phyloP scores from a whole-genome alignment of 208 protist genomes.

The Leishmania braziliensis region DNA sequence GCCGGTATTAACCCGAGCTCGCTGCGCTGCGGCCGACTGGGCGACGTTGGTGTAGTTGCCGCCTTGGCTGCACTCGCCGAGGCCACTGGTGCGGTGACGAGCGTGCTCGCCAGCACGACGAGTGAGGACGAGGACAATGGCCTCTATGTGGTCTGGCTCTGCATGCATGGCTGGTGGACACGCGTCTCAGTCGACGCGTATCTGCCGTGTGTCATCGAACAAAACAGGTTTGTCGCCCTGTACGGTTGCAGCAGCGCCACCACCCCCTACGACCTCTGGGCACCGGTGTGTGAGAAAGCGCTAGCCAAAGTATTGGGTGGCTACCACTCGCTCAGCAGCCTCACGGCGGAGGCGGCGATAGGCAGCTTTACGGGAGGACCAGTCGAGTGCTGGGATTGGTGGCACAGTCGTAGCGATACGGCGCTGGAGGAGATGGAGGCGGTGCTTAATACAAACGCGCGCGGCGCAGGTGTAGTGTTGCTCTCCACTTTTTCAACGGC shows the following conservation, averaged over 20 bases:
- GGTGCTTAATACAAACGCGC: slow-evolving; percentile 44
- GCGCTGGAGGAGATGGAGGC: slow-evolving; percentile 61
- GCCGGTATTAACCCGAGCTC: slow-evolving; percentile 41
- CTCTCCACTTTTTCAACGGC: slow-evolving; percentile 36
- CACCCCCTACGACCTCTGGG: slow-evolving; percentile 62
- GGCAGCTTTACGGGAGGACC: slow-evolving; percentile 68
- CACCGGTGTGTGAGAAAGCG: slow-evolving; percentile 75
- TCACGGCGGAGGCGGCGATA: slow-evolving; percentile 36
- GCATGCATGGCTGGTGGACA: slow-evolving; percentile 55
- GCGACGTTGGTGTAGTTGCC: slow-evolving; percentile 54
- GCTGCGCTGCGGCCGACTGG: slow-evolving; percentile 36
- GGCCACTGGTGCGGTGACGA: slow-evolving; percentile 47
- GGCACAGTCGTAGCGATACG: slow-evolving; percentile 24
- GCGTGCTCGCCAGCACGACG: slow-evolving; percentile 53
- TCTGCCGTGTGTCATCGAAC: slow-evolving; percentile 52
- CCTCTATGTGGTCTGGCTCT: slow-evolving; percentile 56
- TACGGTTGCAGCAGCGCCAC: slow-evolving; percentile 42
- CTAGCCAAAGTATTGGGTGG: slow-evolving; percentile 67
- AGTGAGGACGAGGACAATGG: slow-evolving; percentile 42
- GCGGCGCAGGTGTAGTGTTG: slow-evolving; percentile 54
- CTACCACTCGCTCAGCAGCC: slow-evolving; percentile 40
- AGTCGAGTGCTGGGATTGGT: slow-evolving; percentile 71
- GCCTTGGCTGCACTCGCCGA: slow-evolving; percentile 68
- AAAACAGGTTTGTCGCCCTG: slow-evolving; percentile 2
- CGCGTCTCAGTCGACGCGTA: slow-evolving; percentile 56